Conservation (phyloP, 1,284 basidiomycete species). For the Sphaerobolus stellatus region DNA sequence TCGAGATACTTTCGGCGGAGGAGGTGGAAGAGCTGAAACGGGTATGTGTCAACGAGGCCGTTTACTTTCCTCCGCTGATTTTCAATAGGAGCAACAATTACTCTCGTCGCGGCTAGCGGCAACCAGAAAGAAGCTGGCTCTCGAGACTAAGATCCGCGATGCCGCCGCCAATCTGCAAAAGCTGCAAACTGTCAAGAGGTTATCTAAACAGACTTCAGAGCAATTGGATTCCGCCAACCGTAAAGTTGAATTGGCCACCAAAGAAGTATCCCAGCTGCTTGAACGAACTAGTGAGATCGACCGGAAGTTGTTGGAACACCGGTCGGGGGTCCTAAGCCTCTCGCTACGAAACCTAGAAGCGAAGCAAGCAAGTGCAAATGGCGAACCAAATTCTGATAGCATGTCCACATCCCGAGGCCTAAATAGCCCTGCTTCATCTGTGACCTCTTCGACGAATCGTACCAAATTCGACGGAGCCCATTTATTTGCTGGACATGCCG, state of each 20-base stretch:
- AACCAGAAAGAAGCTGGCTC: slow-evolving; percentile 63
- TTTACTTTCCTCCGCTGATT: not conserved
- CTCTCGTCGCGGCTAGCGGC: slow-evolving; percentile 61
- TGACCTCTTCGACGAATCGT: slow-evolving; percentile 44
- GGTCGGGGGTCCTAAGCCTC: slow-evolving; percentile 72
- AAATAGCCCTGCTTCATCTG: slow-evolving; percentile 53
- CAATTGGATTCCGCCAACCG: slow-evolving; percentile 66
- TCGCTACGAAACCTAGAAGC: slow-evolving; percentile 69
- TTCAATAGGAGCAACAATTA: slow-evolving; percentile 63
- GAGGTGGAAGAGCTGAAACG: slow-evolving; percentile 91
- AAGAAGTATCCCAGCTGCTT: slow-evolving; percentile 64
- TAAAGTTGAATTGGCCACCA: slow-evolving; percentile 66
- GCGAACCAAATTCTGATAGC: slow-evolving; percentile 37
- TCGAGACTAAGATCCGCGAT: slow-evolving; percentile 80
- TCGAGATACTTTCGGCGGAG: slow-evolving; percentile 75
- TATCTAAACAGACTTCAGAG: slow-evolving; percentile 66
- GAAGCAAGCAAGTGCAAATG: slow-evolving; percentile 41
- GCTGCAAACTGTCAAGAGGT: slow-evolving; percentile 60
- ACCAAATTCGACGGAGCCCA: slow-evolving; percentile 76
- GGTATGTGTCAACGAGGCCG: slow-evolving; percentile 43
- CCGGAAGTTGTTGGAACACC: slow-evolving; percentile 68
- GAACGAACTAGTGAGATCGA: slow-evolving; percentile 61
- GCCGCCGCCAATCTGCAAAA: slow-evolving; percentile 69
- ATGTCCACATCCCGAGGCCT: slow-evolving; percentile 46
- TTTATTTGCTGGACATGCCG: slow-evolving; percentile 74